Base-by-base conservation (phyloP, 2,329 filamentous ascomycete genomes). In the Curvularia lunata region DNA sequence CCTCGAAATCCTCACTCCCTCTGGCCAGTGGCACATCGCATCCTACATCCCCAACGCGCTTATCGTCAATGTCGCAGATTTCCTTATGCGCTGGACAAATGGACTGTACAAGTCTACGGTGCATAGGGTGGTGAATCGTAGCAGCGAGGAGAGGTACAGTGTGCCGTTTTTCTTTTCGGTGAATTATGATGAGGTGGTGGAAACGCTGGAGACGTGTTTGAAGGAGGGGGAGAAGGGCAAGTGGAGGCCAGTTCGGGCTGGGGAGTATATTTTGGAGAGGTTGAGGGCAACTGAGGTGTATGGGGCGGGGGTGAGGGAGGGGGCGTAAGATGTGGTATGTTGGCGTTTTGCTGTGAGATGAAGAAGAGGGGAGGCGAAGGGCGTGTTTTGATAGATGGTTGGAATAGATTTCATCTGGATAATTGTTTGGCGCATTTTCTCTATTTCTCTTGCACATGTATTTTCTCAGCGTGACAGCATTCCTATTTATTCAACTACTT, bases 11-110 rank as follows among this genome's bases (percentile, higher is more conserved):
- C 62, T 77, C 25, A 71, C 68, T 3, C 72, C 71, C 1, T 68
- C 67, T 1, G 70, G 68, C 0, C 41, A 63, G 4, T 77, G 74
- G 74, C 68, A 71, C 32, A 47, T 65, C 4, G 71, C 80, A 0
- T 60, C 64, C 4, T 79, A 81, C 2, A 66, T 81, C 1, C 73
- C 75, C 1, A 78, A 75, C 1, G 76, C 81, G 0, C 76, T 83
- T 45, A 80, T 84, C 16, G 80, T 84, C n/a, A 84, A 84, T 51
- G 79, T 84, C 18, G 83, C 77, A 5, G 81, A 84, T 63, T 82
- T 79, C 52, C 67, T 84, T 59, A 81, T 82, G 76, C 76, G 82
- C 16, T 81, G 80, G 71, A 83, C 81, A 1, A 84, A 84, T 53
- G 82, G 80, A 18, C 56, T 70, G 45, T 84, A 82, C 54, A 75